Conservation (phyloP, 257 asterid genomes). For the Nicotiana obtusifolia region DNA sequence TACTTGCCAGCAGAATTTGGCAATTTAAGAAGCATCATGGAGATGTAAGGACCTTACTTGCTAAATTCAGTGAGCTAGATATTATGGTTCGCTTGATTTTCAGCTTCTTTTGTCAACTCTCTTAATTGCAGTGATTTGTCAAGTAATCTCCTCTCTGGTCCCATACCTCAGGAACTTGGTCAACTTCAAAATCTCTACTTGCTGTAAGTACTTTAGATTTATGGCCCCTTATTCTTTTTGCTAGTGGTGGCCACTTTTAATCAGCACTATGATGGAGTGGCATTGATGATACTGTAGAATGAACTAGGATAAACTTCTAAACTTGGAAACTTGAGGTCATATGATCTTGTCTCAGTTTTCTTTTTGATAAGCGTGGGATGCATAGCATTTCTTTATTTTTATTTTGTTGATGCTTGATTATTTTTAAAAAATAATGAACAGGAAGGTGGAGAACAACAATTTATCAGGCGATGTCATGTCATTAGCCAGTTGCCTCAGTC, state of each 20-base stretch:
- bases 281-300: neutral
- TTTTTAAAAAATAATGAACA: slow-evolving; percentile 17
- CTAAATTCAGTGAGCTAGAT: neutral
- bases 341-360: neutral
- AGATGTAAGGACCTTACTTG: slow-evolving; percentile 49
- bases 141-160: slow-evolving; percentile 71
- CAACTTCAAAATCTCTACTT: slow-evolving; percentile 80
- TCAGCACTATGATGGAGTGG: neutral
- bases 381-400: neutral
- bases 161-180: slow-evolving; percentile 72
- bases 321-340: neutral
- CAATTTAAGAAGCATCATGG: slow-evolving; percentile 85
- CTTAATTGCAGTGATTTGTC: slow-evolving; percentile 71
- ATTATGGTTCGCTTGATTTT: neutral
- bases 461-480: slow-evolving; percentile 73
- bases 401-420: neutral
- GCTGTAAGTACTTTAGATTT: slow-evolving; percentile 52
- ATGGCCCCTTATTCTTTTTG: neutral
- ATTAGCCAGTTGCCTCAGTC: slow-evolving; percentile 67
- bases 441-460: slow-evolving; percentile 75
- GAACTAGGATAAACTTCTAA: neutral
- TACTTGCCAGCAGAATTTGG: slow-evolving; percentile 82
- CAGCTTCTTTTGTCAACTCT: neutral
- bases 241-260: neutral
- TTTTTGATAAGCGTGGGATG: neutral